Percentiles rank a stretch among this genome's conserved stretches.
phyloP scores from a whole-genome alignment of 2,329 filamentous ascomycete species.

The Calonectria pseudoturangicola region DNA sequence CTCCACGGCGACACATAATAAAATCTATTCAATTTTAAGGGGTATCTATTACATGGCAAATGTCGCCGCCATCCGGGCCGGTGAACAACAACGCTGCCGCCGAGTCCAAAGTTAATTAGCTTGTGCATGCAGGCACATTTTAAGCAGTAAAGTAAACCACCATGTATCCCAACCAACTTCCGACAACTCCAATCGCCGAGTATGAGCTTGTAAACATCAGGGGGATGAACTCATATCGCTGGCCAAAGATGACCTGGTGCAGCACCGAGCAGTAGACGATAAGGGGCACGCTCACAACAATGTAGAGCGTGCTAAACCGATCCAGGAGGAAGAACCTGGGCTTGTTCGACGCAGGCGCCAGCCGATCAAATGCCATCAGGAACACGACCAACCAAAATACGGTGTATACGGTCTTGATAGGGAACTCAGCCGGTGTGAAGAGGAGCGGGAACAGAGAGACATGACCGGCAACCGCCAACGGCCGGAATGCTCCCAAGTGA shows the following conservation, averaged over 20 bases:
- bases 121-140: slow-evolving; percentile 31
- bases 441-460: slow-evolving; percentile 96
- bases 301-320: slow-evolving; percentile 92
- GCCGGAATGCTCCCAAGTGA: slow-evolving; percentile 93
- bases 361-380: slow-evolving; percentile 87
- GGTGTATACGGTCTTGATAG: slow-evolving; percentile 94
- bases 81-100: slow-evolving; percentile 14
- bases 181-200: slow-evolving; percentile 93
- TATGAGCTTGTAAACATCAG: slow-evolving; percentile 98
- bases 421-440: slow-evolving; percentile 94
- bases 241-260: slow-evolving; percentile 89
- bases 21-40: slow-evolving; percentile 28
- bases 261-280: slow-evolving; percentile 91
- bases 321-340: slow-evolving; percentile 93
- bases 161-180: slow-evolving; percentile 95
- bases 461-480: slow-evolving; percentile 93
- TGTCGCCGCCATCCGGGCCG: not conserved
- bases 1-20: not conserved
- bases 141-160: slow-evolving; percentile 87
- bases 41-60: slow-evolving; percentile 36
- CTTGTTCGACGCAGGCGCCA: slow-evolving; percentile 88
- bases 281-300: slow-evolving; percentile 90
- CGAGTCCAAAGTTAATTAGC: slow-evolving; percentile 24
- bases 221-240: slow-evolving; percentile 90
- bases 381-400: slow-evolving; percentile 93